A percentile compares a stretch with the other conserved stretches of the same genome.
Conservation (phyloP, 2,329 filamentous ascomycete species). For the Phaeosphaeria sp. region DNA sequence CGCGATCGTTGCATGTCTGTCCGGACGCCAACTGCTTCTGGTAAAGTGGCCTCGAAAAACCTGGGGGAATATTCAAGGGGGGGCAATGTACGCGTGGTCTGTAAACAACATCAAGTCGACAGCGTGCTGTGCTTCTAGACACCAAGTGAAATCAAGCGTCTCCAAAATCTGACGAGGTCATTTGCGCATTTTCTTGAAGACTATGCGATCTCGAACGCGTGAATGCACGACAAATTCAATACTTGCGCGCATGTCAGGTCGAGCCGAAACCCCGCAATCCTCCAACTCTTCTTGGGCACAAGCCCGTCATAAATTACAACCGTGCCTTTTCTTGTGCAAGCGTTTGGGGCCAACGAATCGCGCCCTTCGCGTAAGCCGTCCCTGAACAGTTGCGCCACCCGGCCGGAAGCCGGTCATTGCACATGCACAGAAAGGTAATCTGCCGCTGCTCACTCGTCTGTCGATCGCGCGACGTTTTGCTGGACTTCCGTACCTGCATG, state of each 20-base stretch:
- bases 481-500: conserved; percentile 13
- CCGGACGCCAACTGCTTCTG: conserved; percentile 26
- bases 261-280: conserved; percentile 18
- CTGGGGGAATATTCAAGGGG: conserved; percentile 25
- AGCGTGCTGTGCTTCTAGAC: not conserved
- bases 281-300: conserved; percentile 29
- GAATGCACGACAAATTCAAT: not conserved
- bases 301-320: conserved; percentile 19
- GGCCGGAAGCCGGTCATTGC: conserved; percentile 19
- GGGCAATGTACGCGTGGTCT: conserved; percentile 12
- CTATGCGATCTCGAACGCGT: not conserved
- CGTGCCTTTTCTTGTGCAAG: conserved; percentile 4
- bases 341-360: not conserved
- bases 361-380: not conserved
- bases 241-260: not conserved
- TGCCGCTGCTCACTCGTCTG: not conserved
- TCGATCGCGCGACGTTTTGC: conserved; percentile 4
- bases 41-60: conserved; percentile 26
- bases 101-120: conserved; percentile 8
- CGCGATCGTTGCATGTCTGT: conserved; percentile 19
- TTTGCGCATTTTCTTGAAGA: not conserved
- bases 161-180: not conserved
- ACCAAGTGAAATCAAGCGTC: not conserved
- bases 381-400: conserved; percentile 15
- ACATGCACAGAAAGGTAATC: not conserved